Base-by-base conservation (phyloP, 345 rosid genomes). In the Eucalyptus virginea region DNA sequence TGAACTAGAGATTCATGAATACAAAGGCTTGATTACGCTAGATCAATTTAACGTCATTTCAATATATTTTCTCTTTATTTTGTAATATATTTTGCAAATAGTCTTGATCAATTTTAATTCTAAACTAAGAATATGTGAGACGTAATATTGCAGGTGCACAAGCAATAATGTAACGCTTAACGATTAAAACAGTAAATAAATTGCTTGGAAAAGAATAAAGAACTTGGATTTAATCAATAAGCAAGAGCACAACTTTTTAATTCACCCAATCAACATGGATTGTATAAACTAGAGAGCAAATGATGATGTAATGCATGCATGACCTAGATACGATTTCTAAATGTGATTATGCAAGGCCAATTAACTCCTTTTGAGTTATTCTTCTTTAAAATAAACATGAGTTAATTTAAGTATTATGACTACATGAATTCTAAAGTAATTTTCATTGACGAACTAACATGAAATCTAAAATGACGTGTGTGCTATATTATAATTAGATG, bases 1-100 rank as follows among this genome's bases (percentile, higher is more conserved):
- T 0, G 0, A 69, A 69, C 0, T 2, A 69, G 24, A 65, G 6
- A 65, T 65, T 65, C 5, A 65, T 65, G 2, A 1, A n/a, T 30
- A 15, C 37, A 15, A 15, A 16, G 3, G 8, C 21, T 65, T 30
- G 34, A n/a, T 69, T 9, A 69, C 2, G 0, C 30, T 77, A 3
- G 9, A 21, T 77, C 13, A 77, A 77, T 21, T 21, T 19, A 21
- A 37, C 1, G 3, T 12, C 28, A 0, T n/a, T 65, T 13, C 0
- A 32, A 0, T 65, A 65, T 15, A 2, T n/a, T 65, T 30, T 65
- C 37, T 65, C 3, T 1, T n/a, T 65, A 7, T 30, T 65, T 65
- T 65, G 2, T 14, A 65, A 65, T 52, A n/a, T n/a, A 15, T 15
- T 15, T n/a, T 60, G 32, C 32, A 28, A 60, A 28, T 28, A 28